Evolutionary conservation across 495 filamentous ascomycete species (phyloP), one percentile per base, ranked within the genome.

Genomic region (Hypoxylon intermedium): DNA sequence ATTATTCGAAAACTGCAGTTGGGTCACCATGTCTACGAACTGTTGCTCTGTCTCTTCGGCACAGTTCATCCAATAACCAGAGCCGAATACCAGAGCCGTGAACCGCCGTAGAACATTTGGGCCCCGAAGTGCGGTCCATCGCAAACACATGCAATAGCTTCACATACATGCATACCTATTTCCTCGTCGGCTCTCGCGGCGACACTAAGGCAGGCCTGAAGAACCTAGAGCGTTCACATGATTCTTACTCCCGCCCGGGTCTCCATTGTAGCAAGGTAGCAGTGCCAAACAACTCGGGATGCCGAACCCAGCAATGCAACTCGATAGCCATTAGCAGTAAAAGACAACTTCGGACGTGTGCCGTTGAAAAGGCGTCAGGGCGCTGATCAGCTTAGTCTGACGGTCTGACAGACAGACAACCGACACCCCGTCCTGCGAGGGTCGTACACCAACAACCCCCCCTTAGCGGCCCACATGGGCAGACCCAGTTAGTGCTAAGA

Each of bases 401-500:
- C n/a, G n/a, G 42, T 28, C 42, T 26, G 42, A 45, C 42, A 24
- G 1, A 28, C 23, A 26, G 16, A 20, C 38, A 41, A 9, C 28
- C 49, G 30, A 54, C 50, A 60, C 47, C 31, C 31, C 2, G 31
- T 2, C 11, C 5, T 38, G 36, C 36, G 21, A 47, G 19, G 19
- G 21, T 53, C 36, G 6, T 31, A 60, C 62, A 53, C 62, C 62
- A 65, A 65, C 56, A 52, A 26, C 4, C n/a, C 59, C 30, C 5
- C 21, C 36, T 36, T 40, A 26, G 21, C 23, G 56, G 46, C 52
- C 62, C 62, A 60, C 62, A 60, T 65, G 52, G 62, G 15, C 42
- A 53, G 24, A 54, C 60, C 53, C 56, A 45, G 60, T 59, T 62
- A 61, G 57, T 62, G 52, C 67, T 59, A 65, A 70, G 34, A 65